Conservation (phyloP, 2,329 filamentous ascomycete genomes). For the Talaromyces amestolkiae region DNA sequence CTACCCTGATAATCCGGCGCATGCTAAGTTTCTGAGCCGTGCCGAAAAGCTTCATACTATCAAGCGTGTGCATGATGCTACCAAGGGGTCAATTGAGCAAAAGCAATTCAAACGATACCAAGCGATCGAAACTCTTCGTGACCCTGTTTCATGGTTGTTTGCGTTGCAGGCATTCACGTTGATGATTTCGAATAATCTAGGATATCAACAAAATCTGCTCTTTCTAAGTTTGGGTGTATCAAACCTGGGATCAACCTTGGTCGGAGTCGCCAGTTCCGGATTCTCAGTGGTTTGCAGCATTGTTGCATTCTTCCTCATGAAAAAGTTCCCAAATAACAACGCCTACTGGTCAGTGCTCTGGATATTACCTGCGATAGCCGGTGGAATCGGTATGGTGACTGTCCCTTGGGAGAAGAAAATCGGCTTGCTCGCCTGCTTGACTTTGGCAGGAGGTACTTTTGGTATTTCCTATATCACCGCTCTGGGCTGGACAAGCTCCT, state of each 20-base stretch:
- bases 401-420: slow-evolving; percentile 30
- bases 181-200: slow-evolving; percentile 40
- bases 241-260: slow-evolving; percentile 41
- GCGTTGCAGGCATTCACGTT: slow-evolving; percentile 22
- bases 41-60: slow-evolving; percentile 22
- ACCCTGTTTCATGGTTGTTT: slow-evolving; percentile 36
- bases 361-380: slow-evolving; percentile 7
- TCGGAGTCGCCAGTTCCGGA: slow-evolving; percentile 38
- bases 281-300: slow-evolving; percentile 37
- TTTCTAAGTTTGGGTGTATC: slow-evolving; percentile 37
- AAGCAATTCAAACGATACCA: slow-evolving; percentile 24
- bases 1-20: slow-evolving; percentile 22
- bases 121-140: slow-evolving; percentile 20
- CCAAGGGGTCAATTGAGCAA: slow-evolving; percentile 24
- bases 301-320: slow-evolving; percentile 32
- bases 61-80: slow-evolving; percentile 21
- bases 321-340: slow-evolving; percentile 28
- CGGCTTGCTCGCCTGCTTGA: slow-evolving; percentile 32
- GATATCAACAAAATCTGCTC: slow-evolving; percentile 43
- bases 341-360: slow-evolving; percentile 10
- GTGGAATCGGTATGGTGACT: slow-evolving; percentile 15
- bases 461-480: slow-evolving; percentile 13
- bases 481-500: slow-evolving; percentile 13
- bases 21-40: slow-evolving; percentile 20
- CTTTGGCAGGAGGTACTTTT: slow-evolving; percentile 27